Percentiles rank a stretch among this genome's conserved stretches.
Conservation (phyloP, 352 stramenopile species). For the Aphanomyces invadans region DNA sequence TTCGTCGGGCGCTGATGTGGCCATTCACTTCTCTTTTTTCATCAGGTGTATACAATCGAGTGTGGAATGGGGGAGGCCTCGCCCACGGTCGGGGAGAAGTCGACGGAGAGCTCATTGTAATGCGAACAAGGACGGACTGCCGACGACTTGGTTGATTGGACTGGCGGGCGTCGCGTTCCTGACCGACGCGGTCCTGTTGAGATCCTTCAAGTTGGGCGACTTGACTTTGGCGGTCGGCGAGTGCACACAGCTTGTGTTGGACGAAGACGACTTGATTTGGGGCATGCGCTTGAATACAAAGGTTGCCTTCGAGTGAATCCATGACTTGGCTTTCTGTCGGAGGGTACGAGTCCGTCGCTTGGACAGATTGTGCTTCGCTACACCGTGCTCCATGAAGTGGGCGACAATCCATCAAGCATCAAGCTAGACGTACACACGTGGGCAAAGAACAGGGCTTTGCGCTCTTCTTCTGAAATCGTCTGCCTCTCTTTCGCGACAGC, state of each 20-base stretch:
- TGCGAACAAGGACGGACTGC: too few species aligned
- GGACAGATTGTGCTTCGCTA: background rate
- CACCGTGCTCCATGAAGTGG: too few species aligned
- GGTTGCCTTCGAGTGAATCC: too few species aligned
- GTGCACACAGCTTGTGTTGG: background rate
- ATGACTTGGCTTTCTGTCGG: background rate
- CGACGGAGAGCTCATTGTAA: too few species aligned
- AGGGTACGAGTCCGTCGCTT: background rate
- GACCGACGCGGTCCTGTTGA: background rate
- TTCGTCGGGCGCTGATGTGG: too few species aligned
- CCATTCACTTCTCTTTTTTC: too few species aligned
- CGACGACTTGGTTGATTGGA: too few species aligned
- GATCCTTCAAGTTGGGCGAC: background rate
- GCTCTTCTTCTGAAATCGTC: conserved; percentile 37
- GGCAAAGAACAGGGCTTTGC: conserved; percentile 36
- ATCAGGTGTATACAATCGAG: too few species aligned
- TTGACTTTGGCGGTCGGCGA: background rate
- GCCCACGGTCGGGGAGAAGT: too few species aligned
- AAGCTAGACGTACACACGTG: conserved; percentile 27
- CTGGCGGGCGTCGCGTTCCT: too few species aligned
- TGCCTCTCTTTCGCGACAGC: conserved; percentile 33
- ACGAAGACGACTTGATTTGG: background rate
- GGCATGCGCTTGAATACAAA: too few species aligned
- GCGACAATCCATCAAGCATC: background rate
- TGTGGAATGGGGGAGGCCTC: too few species aligned